Evolutionary conservation across 1,284 basidiomycete genomes (phyloP), one percentile per base, ranked within the genome.

Genomic region (Butyriboletus appendiculatus): DNA sequence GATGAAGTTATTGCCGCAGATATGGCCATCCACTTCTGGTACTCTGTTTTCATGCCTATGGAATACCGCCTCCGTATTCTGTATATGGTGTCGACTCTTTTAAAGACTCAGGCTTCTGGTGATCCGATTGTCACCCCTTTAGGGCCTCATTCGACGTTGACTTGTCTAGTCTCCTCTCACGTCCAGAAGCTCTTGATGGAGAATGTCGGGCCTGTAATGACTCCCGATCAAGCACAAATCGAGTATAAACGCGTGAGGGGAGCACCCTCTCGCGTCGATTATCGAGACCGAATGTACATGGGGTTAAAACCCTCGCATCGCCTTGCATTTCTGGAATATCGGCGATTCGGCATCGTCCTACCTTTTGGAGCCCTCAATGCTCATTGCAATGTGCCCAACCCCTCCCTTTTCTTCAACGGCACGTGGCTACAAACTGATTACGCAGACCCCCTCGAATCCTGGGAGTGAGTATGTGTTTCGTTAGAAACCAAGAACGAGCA

Each of bases 1-100:
- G 68, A 72, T 32, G 60, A 59, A 35, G 50, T 12, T 16, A 24
- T 61, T 6, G 75, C 73, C 2, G 73, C 70, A 5, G 77, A 79
- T 45, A 60, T 73, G 4, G 76, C 76, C 6, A 67, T 79, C 22
- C 77, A 79, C 53, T 70, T 73, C 42, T 78, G 75, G 75, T 77
- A 75, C 45, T 79, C 78, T 4, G 65, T 66, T 2, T 75, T 73
- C 55, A 48, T 78, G 30, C 76, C 76, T 4, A 48, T 47, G 30
- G 65, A 69, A 50, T 74, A 76, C 55, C 55, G 56, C 24, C 16
- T 62, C 4, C 61, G 53, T 24, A 58, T 69, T 20, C 39, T 67
- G 5, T 44, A 53, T 3, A 58, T 68, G 37, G 49, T 60, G 14
- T 55, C 60, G 5, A 18, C 39, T 16, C 41, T 70, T 41, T 24